Conservation (phyloP, 306 rosid species). For the Quercus bicolor region DNA sequence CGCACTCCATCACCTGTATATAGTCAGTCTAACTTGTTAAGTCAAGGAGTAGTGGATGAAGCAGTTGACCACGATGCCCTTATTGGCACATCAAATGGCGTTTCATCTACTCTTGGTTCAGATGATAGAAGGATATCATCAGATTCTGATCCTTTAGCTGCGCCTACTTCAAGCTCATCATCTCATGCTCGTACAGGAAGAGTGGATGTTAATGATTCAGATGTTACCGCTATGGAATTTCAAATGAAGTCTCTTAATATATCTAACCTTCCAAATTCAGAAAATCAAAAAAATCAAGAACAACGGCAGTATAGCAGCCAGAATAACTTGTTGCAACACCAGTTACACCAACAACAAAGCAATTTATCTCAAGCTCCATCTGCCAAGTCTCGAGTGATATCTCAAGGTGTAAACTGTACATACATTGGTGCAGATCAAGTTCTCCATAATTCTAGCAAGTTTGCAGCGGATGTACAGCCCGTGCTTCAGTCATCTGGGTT, state of each 20-base stretch:
- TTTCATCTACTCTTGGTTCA: conserved; percentile 22
- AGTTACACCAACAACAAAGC: conserved; percentile 34
- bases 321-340: conserved; percentile 38
- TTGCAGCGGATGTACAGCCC: conserved; percentile 41
- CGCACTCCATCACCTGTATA: conserved; percentile 37
- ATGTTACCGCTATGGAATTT: conserved; percentile 35
- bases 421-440: conserved; percentile 40
- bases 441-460: conserved; percentile 38
- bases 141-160: conserved; percentile 19
- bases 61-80: conserved; percentile 26
- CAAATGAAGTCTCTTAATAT: conserved; percentile 45
- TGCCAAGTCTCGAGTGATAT: conserved; percentile 25
- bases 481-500: conserved; percentile 58
- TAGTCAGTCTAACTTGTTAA: conserved; percentile 29
- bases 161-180: conserved; percentile 36
- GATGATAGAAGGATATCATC: conserved; percentile 34
- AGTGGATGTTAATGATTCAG: conserved; percentile 30
- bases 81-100: conserved; percentile 12
- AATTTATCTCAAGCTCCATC: conserved; percentile 36
- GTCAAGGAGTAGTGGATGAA: conserved; percentile 33
- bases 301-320: conserved; percentile 39
- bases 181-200: conserved; percentile 36
- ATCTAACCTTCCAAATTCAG: conserved; percentile 36
- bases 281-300: conserved; percentile 39
- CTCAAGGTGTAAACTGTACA: conserved; percentile 35